Evolutionary conservation across 208 protist species (phyloP).

Genomic region (Leishmania martiniquensis): DNA sequence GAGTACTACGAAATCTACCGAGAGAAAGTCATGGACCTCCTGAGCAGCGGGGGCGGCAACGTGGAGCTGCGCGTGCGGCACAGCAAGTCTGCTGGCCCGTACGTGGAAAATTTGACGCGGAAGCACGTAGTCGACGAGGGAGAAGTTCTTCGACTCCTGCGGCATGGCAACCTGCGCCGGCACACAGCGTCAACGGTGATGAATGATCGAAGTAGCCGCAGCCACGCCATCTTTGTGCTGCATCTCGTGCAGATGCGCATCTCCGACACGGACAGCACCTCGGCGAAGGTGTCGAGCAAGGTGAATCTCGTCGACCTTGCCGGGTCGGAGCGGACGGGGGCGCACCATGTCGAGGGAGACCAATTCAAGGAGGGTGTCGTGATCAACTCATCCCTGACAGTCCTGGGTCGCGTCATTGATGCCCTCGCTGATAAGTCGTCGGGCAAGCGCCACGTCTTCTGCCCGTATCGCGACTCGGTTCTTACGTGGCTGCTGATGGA

Average conservation of each 20-base stretch:
- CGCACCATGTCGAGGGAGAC: slow-evolving; percentile 60
- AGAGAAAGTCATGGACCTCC: slow-evolving; percentile 89
- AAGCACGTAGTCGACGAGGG: slow-evolving; percentile 59
- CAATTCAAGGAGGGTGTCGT: slow-evolving; percentile 84
- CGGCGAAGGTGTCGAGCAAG: slow-evolving; percentile 55
- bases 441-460: slow-evolving; percentile 65
- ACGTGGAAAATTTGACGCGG: slow-evolving; percentile 73
- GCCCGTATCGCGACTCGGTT: slow-evolving; percentile 90
- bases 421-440: slow-evolving; percentile 52
- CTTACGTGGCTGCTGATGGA: slow-evolving; percentile 92
- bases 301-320: slow-evolving; percentile 96
- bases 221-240: slow-evolving; percentile 90
- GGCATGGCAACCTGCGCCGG: slow-evolving; percentile 68
- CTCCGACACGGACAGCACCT: slow-evolving; percentile 35
- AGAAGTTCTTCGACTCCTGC: slow-evolving; percentile 65
- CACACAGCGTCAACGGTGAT: slow-evolving; percentile 89
- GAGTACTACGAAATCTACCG: slow-evolving; percentile 94
- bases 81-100: slow-evolving; percentile 59
- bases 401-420: slow-evolving; percentile 91
- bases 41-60: slow-evolving; percentile 24
- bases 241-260: slow-evolving; percentile 66
- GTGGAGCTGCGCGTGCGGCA: slow-evolving; percentile 78
- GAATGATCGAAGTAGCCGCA: slow-evolving; percentile 91
- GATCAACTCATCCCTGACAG: slow-evolving; percentile 93
- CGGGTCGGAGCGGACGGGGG: slow-evolving; percentile 87